A percentile compares a stretch with the other conserved stretches of the same genome.
phyloP scores from a whole-genome alignment of 306 rosid genomes.

The Ochetophila trinervis region DNA sequence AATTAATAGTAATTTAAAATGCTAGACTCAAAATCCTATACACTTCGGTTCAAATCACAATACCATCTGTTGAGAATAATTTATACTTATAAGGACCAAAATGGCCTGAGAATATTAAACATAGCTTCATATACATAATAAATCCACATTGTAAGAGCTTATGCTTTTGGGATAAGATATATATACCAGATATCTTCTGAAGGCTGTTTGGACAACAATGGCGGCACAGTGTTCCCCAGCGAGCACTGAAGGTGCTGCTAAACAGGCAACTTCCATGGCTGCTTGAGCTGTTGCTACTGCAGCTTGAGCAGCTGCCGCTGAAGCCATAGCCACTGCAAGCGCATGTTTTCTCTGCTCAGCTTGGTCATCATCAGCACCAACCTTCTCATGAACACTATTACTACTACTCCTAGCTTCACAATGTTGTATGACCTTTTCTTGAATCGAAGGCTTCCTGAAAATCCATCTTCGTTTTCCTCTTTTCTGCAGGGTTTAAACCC shows the following conservation, averaged over 20 bases:
- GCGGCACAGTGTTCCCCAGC: constrained; percentile 43
- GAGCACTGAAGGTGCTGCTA: constrained; percentile 38
- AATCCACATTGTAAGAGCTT: too few relatives aligned
- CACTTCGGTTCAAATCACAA: not conserved
- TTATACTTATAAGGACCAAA: too few relatives aligned
- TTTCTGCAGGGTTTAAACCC: too few relatives aligned
- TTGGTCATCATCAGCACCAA: not conserved
- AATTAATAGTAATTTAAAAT: too few relatives aligned
- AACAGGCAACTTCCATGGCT: constrained; percentile 36
- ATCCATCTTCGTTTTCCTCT: constrained; percentile 58
- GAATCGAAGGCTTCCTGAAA: constrained; percentile 40
- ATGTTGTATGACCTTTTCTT: constrained; percentile 30
- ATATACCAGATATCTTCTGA: constrained; percentile 55
- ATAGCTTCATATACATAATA: too few relatives aligned
- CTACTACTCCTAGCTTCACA: constrained; percentile 14
- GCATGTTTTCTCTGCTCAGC: constrained; percentile 19
- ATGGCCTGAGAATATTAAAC: too few relatives aligned
- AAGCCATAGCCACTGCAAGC: constrained; percentile 42
- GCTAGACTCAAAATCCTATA: too few relatives aligned
- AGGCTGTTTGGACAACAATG: constrained; percentile 45
- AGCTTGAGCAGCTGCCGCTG: constrained; percentile 43
- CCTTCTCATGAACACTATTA: constrained; percentile 5
- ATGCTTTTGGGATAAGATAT: too few relatives aligned
- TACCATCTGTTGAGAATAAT: too few relatives aligned
- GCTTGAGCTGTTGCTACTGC: constrained; percentile 44